Evolutionary conservation across 352 stramenopile species (phyloP), one percentile per base, ranked within the genome.

Genomic region (Phytophthora tubulina): DNA sequence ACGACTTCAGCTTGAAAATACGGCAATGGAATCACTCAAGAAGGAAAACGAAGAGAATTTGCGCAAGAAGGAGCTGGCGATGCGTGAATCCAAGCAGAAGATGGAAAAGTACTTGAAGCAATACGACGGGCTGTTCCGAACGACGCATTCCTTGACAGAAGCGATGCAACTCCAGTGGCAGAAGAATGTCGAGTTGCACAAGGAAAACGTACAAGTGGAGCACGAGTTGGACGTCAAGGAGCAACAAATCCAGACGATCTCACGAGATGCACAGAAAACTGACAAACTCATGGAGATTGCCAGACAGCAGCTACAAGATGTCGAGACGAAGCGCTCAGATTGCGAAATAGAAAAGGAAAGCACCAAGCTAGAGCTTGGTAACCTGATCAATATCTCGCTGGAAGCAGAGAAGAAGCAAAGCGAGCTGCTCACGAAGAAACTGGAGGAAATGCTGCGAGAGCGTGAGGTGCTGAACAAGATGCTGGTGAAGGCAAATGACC

Each of bases 41-140:
- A 80, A 80, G 27, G 84, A 88, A 21, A 89, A 89, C 45, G 82
- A 90, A 45, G 84, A 91, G 33, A 90, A 68, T 51, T 58, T 89
- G 13, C 70, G 73, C 44, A 82, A 81, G 44, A 94, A 95, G 53
- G 92, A 97, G 61, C 63, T 90, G 0, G 49, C 83, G 30, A 80
- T 97, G 72, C 82, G 86, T 32, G 85, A 94, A 38, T 89, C 85
- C 44, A 97, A 96, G 73, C 78, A 89, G 6, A 93, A 94, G 46
- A 96, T 97, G 86, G 87, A 97, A 32, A 93, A 92, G 53, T 96
- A 97, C 58, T 67, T 96, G 17, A 91, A 89, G 36, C 83, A 97
- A 55, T 96, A 97, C 57, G 89, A 97, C 57, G 78, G 72, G 8
- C 78, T 97, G 2, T 97, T 95, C 52, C 80, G 86, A 35, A 92